These are phyloP conservation scores for Glycine tomentella DNA, from an alignment of 306 rosid genomes.

Conservation along the genomic window DNA sequence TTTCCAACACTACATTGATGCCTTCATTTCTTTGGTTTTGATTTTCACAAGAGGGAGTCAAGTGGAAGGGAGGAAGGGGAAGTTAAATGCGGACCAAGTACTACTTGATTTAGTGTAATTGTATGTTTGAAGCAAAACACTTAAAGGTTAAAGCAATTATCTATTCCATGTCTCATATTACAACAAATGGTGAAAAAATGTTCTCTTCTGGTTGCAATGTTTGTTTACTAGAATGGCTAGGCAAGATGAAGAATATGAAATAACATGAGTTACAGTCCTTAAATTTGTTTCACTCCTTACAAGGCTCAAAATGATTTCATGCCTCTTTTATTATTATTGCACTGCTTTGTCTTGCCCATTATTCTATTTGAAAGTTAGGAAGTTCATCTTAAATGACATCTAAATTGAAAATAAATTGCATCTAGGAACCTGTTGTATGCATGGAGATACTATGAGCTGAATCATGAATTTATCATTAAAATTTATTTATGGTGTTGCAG, in stretches of 20 bases:
- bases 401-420: not conserved
- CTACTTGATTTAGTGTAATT: not conserved
- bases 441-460: not conserved
- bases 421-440: not conserved
- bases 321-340: not conserved
- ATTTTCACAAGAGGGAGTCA: too few relatives aligned
- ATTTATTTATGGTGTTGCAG: too few relatives aligned
- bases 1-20: not conserved
- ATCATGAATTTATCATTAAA: not conserved
- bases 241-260: constrained; percentile 6
- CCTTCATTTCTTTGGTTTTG: too few relatives aligned
- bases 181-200: not conserved
- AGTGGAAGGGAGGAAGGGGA: not conserved
- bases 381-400: not conserved
- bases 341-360: not conserved
- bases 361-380: not conserved
- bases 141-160: constrained; percentile 26
- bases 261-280: constrained; percentile 26
- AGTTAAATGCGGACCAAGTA: not conserved
- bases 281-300: not conserved
- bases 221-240: not conserved
- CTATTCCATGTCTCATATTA: constrained; percentile 24
- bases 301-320: constrained; percentile 17
- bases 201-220: too few relatives aligned
- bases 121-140: not conserved